Conservation (phyloP, 768 basidiomycete species). For the Amanita molliuscula region DNA sequence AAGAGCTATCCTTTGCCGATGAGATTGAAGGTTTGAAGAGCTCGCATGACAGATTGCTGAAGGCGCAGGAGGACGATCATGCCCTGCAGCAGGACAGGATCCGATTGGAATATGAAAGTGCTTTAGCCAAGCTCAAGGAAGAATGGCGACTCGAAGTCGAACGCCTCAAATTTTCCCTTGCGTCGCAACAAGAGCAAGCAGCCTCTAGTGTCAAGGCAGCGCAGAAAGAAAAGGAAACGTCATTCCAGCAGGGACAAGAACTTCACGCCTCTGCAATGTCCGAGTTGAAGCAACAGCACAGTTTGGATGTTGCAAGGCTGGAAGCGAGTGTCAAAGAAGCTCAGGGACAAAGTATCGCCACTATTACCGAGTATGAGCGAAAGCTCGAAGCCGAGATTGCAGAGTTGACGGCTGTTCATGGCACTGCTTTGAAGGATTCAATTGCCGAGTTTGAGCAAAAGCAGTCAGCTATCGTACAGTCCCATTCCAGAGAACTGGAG, state of each 20-base stretch:
- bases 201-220: slow-evolving; percentile 18
- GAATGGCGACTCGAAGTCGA: slow-evolving; percentile 45
- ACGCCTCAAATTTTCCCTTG: slow-evolving; percentile 30
- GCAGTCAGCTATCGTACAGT: slow-evolving; percentile 19
- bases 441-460: slow-evolving; percentile 18
- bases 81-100: slow-evolving; percentile 47
- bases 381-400: slow-evolving; percentile 48
- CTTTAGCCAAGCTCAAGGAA: slow-evolving; percentile 40
- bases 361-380: slow-evolving; percentile 44
- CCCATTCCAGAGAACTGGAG: slow-evolving; percentile 30
- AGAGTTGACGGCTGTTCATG: slow-evolving; percentile 38
- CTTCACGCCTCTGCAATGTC: slow-evolving; percentile 1
- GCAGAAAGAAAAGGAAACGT: slow-evolving; percentile 23
- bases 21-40: slow-evolving; percentile 57
- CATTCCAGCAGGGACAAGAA: background rate
- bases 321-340: slow-evolving; percentile 36
- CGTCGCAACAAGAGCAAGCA: slow-evolving; percentile 34
- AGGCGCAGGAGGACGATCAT: slow-evolving; percentile 53
- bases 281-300: background rate
- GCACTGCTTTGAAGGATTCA: slow-evolving; percentile 24
- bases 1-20: slow-evolving; percentile 53
- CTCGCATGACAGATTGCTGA: slow-evolving; percentile 46
- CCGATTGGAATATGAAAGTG: slow-evolving; percentile 47
- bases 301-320: slow-evolving; percentile 17
- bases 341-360: slow-evolving; percentile 43